Evolutionary conservation across 805 yeast genomes (phyloP), one percentile per base, ranked within the genome.

Genomic region (Myxozyma melibiosi): DNA sequence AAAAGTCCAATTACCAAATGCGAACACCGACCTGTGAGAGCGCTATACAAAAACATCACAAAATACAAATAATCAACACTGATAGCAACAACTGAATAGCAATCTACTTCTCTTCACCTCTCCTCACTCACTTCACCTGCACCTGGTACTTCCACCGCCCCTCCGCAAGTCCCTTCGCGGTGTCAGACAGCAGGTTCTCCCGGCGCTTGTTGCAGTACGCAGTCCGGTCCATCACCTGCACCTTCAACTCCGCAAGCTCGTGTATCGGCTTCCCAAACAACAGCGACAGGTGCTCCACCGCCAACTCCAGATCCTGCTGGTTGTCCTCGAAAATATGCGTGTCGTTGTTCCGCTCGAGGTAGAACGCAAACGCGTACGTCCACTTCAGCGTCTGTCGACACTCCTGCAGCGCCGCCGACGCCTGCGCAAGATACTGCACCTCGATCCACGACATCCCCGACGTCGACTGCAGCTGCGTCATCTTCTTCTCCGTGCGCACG

Each of bases 341-440:
- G 56, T 83, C 78, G 50, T 80, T 78, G 4, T 74, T 73, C 30
- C 74, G 70, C 38, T 76, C 78, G 33, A 90, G 74, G 68, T 84
- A 88, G 67, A 74, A 92, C 11, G 89, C 84, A 65, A 90, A 80
- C 1, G 89, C 90, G 72, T 88, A 91, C 0, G 97, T 83, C 97
- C 98, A 94, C 74, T 90, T 88, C 51, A 94, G 75, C 1, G 89
- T 82, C 41, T 83, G 82, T 57, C 98, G 77, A 6, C 96, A 88
- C 55, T 78, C 79, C 30, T 84, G 75, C 54, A 92, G 72, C 1
- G 80, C 79, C 45, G 79, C 78, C 39, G 88, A 84, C 38, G 92
- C 83, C 51, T 88, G 92, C 8, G 85, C 80, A 49, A 91, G 78
- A 67, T 87, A 92, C 66, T 88, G 94, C 0, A 90, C 86, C 67